Percentiles rank a stretch among this genome's conserved stretches.
Conservation (phyloP, 495 filamentous ascomycete species). For the Trichoderma asperelloides region DNA sequence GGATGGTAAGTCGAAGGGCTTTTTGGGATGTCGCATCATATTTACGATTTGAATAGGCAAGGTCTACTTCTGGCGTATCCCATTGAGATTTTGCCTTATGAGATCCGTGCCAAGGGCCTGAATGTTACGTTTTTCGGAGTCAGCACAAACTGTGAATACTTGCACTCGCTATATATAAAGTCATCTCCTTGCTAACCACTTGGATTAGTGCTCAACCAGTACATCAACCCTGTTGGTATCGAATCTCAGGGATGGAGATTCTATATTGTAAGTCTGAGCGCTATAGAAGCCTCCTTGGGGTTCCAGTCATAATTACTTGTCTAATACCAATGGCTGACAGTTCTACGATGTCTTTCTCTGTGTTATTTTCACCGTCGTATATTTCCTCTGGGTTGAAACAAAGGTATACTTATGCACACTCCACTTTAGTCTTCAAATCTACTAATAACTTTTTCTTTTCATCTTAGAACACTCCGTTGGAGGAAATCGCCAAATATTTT, state of each 20-base stretch:
- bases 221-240: not conserved
- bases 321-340: conserved; percentile 26
- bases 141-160: not conserved
- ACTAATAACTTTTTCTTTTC: not conserved
- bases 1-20: not conserved
- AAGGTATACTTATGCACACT: conserved; percentile 21
- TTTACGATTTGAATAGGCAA: conserved; percentile 53
- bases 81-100: conserved; percentile 65
- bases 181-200: not conserved
- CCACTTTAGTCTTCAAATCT: not conserved
- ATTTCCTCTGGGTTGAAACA: conserved; percentile 59
- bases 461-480: conserved; percentile 41
- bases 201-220: not conserved
- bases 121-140: conserved; percentile 10
- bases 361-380: conserved; percentile 52
- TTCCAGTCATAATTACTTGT: conserved; percentile 19
- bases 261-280: not conserved
- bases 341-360: conserved; percentile 56
- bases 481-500: conserved; percentile 53
- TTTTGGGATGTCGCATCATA: conserved; percentile 12
- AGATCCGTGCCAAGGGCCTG: conserved; percentile 53
- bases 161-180: not conserved
- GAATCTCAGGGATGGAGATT: conserved; percentile 2
- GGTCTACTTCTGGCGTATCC: conserved; percentile 58
- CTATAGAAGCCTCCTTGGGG: not conserved